Base-by-base conservation (phyloP, 495 filamentous ascomycete genomes). In the Trypethelium eluteriae region DNA sequence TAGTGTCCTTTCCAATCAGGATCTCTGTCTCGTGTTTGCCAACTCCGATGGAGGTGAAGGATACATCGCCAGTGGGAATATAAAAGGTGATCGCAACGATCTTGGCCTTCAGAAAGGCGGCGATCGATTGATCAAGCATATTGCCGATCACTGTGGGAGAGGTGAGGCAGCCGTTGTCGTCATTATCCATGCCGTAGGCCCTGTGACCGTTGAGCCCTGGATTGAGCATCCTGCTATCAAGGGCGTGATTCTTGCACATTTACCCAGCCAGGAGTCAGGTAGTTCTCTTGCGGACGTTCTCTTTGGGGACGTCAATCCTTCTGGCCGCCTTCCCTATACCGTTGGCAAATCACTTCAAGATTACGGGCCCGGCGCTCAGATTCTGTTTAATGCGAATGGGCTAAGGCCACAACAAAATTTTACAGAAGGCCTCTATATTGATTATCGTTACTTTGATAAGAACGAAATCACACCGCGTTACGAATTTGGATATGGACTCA, bases 371-470 rank as follows among this genome's bases (percentile, higher is more conserved):
- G 87, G 84, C 4, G 90, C 83, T 1, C 83, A 90, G 67, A 80
- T 98, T 32, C 76, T 95, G 67, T 92, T 89, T 73, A 79, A 85
- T 50, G 82, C 91, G 3, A 90, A 92, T 68, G 86, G 81, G 12
- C 73, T 87, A 7, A 79, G 88, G 0, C 94, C 94, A 2, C 93
- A 96, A 74, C 90, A 95, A 70, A 85, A 89, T 71, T 94, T 96
- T 69, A 79, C 79, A 3, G 91, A 97, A 69, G 91, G 91, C 0
- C 78, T 96, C 5, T 90, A 91, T 70, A 85, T 95, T 71, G 93
- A 97, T 74, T 96, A 98, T 74, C 88, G 93, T 7, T 82, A 95
- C 69, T 97, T 97, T 73, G 94, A 98, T 79, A 88, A 86, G 69
- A 68, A 82, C 41, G 73, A 76, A 25, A 85, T 93, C 68, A 74